These are phyloP conservation scores for Russula compacta DNA, from an alignment of 768 basidiomycete genomes.

Conservation along the genomic window DNA sequence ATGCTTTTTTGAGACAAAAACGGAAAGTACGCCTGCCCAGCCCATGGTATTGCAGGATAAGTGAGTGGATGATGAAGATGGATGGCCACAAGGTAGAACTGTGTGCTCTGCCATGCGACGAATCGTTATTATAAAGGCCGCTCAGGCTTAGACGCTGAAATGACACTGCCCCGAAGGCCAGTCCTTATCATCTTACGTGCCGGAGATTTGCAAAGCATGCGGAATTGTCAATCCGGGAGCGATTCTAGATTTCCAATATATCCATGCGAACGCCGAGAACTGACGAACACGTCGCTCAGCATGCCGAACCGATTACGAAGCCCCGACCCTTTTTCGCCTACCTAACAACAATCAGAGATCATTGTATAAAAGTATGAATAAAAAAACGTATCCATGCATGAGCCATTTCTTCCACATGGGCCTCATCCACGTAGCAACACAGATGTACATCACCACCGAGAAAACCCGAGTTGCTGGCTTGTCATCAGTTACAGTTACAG, in stretches of 20 bases:
- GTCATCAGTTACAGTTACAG: not conserved
- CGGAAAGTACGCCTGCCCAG: conserved; percentile 21
- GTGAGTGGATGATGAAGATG: not conserved
- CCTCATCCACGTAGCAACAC: not conserved
- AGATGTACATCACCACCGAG: not conserved
- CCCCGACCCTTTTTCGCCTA: not conserved
- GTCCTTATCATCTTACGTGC: not conserved
- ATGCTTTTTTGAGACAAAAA: conserved; percentile 41
- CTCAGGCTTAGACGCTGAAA: conserved; percentile 8
- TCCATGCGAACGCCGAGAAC: not conserved
- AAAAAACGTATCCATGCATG: not conserved
- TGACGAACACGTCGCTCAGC: not conserved
- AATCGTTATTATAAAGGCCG: conserved; percentile 9
- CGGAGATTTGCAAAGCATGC: conserved; percentile 3
- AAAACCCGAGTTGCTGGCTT: not conserved
- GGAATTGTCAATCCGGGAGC: not conserved
- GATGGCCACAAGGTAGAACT: not conserved
- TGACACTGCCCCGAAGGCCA: conserved; percentile 8
- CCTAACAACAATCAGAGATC: not conserved
- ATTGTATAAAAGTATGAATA: not conserved
- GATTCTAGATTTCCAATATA: not conserved
- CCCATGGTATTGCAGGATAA: conserved; percentile 13
- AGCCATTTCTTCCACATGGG: not conserved
- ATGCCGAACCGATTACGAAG: conserved; percentile 13
- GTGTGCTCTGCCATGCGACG: not conserved